Evolutionary conservation across 352 stramenopile genomes (phyloP).

Genomic region (Phytophthora sojae): DNA sequence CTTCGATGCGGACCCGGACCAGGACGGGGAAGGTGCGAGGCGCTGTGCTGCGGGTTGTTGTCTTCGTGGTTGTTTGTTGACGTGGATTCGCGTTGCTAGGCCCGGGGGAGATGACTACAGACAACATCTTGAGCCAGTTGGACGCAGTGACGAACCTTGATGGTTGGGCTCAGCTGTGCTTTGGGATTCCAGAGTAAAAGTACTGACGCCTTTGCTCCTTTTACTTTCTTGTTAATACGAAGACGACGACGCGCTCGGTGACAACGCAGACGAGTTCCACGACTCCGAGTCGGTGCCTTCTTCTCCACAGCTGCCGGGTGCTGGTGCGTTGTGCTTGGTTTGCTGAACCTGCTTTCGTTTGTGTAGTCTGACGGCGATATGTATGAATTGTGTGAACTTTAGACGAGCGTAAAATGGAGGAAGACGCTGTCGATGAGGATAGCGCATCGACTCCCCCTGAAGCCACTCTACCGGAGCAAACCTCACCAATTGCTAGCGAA

Average conservation of each 20-base stretch:
- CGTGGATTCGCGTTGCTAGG: not conserved
- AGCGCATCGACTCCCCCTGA: not conserved
- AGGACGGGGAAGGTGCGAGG: constrained; percentile 20
- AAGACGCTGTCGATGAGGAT: not conserved
- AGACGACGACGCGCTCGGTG: constrained; percentile 25
- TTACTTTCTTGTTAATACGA: not conserved
- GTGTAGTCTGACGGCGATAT: not conserved
- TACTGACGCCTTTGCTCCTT: not conserved
- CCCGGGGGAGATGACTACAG: constrained; percentile 26
- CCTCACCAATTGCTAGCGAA: constrained; percentile 8
- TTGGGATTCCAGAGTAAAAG: not conserved
- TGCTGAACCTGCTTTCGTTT: not conserved
- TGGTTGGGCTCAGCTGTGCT: constrained; percentile 13
- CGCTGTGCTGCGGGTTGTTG: not conserved
- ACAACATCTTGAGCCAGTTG: constrained; percentile 49
- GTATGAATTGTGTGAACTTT: not conserved
- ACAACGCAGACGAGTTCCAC: constrained; percentile 29
- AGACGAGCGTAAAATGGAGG: constrained; percentile 6
- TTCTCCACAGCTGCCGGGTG: not conserved
- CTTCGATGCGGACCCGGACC: constrained; percentile 26
- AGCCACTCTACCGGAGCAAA: not conserved
- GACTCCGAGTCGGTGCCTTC: constrained; percentile 20
- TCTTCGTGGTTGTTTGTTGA: not conserved
- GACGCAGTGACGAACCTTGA: constrained; percentile 42
- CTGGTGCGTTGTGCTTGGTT: constrained; percentile 10